Evolutionary conservation across 805 yeast genomes (phyloP), one percentile per base, ranked within the genome.

Genomic region (Candida awuae): DNA sequence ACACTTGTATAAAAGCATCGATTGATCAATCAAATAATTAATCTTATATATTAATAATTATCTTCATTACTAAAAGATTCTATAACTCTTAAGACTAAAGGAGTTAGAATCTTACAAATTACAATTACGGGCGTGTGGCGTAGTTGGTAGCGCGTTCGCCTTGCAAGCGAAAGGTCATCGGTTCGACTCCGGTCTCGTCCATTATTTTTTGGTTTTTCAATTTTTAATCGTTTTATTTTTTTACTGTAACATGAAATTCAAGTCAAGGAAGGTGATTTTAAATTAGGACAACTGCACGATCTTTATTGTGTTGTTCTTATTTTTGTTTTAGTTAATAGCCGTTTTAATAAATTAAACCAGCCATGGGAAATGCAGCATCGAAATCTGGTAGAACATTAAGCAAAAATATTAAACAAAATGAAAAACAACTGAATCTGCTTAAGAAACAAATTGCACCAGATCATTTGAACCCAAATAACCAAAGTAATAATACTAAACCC

Each of bases 111-210:
- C n/a, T n/a, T n/a, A n/a, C n/a, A n/a, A 23, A 32, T 22, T 51
- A n/a, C n/a, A n/a, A n/a, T n/a, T n/a, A n/a, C n/a, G 80, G 82
- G 82, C 81, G 78, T 72, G 78, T 76, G 79, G 83, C 81, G 81
- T 72, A 76, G 83, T 75, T 75, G 83, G 83, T 76, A 76, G 81
- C 80, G 81, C 82, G 81, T 69, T 67, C 69, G 77, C 82, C 77
- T 75, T 74, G 82, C 82, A 76, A 71, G 83, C 73, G 67, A 68
- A 70, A 77, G 83, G 83, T 75, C 83, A 71, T 66, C 69, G 81
- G 82, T 77, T 77, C 82, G 80, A 76, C 61, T 75, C 82, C 82
- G 70, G 75, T 71, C 79, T 72, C 78, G 81, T 76, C 82, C 81
- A 75, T 43, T 44, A 33, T 29, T 39, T 47, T 54, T 53, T 37